Conservation (phyloP, 2,329 filamentous ascomycete species). For the Thelonectria olida region DNA sequence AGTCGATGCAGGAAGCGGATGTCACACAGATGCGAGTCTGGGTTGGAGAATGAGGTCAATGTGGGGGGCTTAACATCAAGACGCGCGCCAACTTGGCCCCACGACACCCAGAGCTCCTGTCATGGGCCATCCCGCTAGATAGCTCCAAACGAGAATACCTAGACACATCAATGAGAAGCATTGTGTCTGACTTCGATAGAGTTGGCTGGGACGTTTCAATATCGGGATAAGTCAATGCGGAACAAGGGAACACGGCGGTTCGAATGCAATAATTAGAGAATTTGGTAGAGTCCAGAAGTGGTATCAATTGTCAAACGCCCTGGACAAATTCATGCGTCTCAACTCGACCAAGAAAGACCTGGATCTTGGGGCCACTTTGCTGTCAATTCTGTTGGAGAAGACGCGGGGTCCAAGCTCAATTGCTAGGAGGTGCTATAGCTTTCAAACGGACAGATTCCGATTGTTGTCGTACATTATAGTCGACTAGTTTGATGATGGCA, state of each 20-base stretch:
- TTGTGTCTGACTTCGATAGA: background rate
- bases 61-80: slow-evolving; percentile 33
- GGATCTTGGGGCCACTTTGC: background rate
- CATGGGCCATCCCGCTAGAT: slow-evolving; percentile 17
- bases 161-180: background rate
- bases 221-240: background rate
- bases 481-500: background rate
- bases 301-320: background rate
- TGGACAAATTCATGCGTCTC: too few relatives aligned
- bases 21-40: slow-evolving; percentile 14
- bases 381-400: background rate
- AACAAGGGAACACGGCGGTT: background rate
- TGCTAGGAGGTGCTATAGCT: background rate
- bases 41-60: slow-evolving; percentile 36
- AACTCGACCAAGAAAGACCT: too few relatives aligned
- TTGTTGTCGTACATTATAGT: background rate
- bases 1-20: slow-evolving; percentile 15
- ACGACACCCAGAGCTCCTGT: slow-evolving; percentile 14
- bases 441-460: background rate
- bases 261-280: too few relatives aligned
- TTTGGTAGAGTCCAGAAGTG: background rate
- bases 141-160: background rate
- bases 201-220: background rate
- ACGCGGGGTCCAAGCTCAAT: background rate
- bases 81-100: slow-evolving; percentile 33